Conservation (phyloP, 2,329 filamentous ascomycete genomes). For the Knoxdaviesia proteae region DNA sequence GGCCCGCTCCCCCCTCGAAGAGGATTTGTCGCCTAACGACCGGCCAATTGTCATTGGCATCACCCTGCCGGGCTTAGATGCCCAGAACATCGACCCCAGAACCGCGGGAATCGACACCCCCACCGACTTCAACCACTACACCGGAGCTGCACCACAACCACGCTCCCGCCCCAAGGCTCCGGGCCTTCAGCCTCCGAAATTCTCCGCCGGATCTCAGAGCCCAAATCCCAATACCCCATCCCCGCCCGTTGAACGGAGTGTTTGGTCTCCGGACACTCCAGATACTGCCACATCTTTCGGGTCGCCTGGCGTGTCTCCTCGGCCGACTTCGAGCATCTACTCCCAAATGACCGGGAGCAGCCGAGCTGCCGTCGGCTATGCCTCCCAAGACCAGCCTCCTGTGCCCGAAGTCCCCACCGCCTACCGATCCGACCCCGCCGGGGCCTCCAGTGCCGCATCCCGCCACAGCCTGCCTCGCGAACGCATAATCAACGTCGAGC, state of each 20-base stretch:
- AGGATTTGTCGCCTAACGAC: conserved; percentile 44
- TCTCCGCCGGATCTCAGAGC: not conserved
- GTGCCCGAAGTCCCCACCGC: conserved; percentile 34
- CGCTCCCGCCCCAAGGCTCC: conserved; percentile 4
- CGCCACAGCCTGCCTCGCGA: too few species aligned
- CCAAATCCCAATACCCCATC: conserved; percentile 8
- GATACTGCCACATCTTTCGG: conserved; percentile 21
- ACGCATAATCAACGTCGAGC: too few species aligned
- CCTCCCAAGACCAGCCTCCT: conserved; percentile 27
- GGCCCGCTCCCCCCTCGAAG: conserved; percentile 8
- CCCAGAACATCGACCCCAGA: conserved; percentile 23
- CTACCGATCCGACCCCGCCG: conserved; percentile 10
- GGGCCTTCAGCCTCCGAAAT: conserved; percentile 1
- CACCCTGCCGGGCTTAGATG: conserved; percentile 26
- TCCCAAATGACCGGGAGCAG: conserved; percentile 23
- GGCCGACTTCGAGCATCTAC: conserved; percentile 37
- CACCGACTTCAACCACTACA: conserved; percentile 10
- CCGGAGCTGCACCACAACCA: conserved; percentile 1
- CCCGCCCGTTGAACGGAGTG: conserved; percentile 19
- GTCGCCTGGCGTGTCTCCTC: conserved; percentile 8
- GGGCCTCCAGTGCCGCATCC: too few species aligned
- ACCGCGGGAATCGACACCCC: conserved; percentile 22
- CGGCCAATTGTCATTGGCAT: conserved; percentile 57
- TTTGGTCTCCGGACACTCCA: conserved; percentile 42
- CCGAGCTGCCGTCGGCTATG: conserved; percentile 2